Evolutionary conservation across 306 rosid species (phyloP).

Genomic region (Trifolium subterraneum): DNA sequence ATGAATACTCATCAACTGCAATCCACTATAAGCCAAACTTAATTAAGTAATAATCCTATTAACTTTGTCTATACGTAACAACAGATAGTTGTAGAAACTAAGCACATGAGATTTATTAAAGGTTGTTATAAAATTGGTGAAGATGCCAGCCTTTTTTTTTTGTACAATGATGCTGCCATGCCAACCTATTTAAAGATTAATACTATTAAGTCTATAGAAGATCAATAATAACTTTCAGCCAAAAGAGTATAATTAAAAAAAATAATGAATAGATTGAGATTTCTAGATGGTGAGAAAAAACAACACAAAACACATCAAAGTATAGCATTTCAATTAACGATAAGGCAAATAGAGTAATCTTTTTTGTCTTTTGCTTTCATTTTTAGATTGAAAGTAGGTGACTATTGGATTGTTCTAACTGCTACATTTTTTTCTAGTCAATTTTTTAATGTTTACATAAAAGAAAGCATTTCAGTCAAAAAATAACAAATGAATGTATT

Average conservation of each 20-base stretch:
- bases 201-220: slow-evolving; percentile 1
- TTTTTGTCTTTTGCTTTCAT: not conserved
- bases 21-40: not conserved
- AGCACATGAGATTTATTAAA: not conserved
- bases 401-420: slow-evolving; percentile 15
- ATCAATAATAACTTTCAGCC: not conserved
- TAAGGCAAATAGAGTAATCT: slow-evolving; percentile 3
- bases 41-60: not conserved
- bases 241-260: not conserved
- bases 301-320: not conserved
- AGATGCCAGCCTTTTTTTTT: slow-evolving; percentile 12
- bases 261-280: not conserved
- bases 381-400: not conserved
- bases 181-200: slow-evolving; percentile 13
- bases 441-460: no score
- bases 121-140: slow-evolving; percentile 12
- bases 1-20: not conserved
- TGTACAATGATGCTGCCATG: not conserved
- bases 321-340: slow-evolving; percentile 26
- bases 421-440: not conserved
- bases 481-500: no score
- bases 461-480: no score
- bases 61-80: slow-evolving; percentile 9
- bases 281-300: not conserved
- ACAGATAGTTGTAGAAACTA: not conserved